Base-by-base conservation (phyloP, 495 filamentous ascomycete species). In the Aspergillus sparsus region DNA sequence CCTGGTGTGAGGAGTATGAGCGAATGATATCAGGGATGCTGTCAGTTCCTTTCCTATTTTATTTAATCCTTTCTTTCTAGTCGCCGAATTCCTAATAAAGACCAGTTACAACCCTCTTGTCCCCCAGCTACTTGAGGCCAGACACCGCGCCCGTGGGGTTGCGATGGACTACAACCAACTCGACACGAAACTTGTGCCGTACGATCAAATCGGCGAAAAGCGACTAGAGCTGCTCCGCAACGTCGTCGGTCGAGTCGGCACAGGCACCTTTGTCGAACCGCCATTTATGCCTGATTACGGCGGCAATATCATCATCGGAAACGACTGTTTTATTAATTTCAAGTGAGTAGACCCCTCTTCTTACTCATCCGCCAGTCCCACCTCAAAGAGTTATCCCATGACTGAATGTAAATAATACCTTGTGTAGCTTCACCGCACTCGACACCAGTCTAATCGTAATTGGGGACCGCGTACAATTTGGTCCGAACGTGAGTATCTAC, bases 361-460 rank as follows among this genome's bases (percentile, higher is more conserved):
- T 1, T 5, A 31, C 12, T 31, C 18, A 0, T 16, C 8, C 42
- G 7, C 12, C n/a, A 16, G 42, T 13, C 3, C n/a, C n/a, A 46
- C 42, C 15, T 46, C 7, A 7, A 45, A 12, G 13, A 3, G 10
- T 1, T 7, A 4, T 1, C 37, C 37, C n/a, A 8, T 10, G 3
- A 41, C n/a, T 60, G 1, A 11, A n/a, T 33, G 5, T 18, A 52
- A 18, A 35, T 51, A 44, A 44, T n/a, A 15, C 45, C 9, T 27
- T 50, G 5, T 7, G 35, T 49, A 80, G 71, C 51, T 65, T 82
- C 52, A 88, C 83, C 0, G 83, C 89, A 65, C 70, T 94, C 9
- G 91, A 96, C 72, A 91, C 88, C 10, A 89, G 86, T 66, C 64
- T 83, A 8, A 86, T 94, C 42, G 82, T 82, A 31, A 86, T 95